Evolutionary conservation across 441 rosid genomes (phyloP).

Genomic region (Erysimum cheiri): DNA sequence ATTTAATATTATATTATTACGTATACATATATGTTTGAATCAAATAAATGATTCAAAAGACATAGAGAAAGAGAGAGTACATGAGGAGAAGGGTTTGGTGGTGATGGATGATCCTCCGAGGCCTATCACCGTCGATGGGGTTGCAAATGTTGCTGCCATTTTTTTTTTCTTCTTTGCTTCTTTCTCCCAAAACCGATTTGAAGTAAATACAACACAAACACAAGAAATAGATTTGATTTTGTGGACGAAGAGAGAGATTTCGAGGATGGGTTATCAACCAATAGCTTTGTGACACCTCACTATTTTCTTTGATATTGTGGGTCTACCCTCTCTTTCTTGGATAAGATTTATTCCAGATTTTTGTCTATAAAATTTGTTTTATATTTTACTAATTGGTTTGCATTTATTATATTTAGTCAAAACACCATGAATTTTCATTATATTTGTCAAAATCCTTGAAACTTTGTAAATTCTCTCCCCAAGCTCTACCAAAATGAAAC

Average conservation of each 20-base stretch:
- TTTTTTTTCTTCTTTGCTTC: conserved; percentile 5
- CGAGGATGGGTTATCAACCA: conserved; percentile 26
- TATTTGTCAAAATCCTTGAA: neutral
- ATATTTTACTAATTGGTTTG: neutral
- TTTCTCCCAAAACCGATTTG: conserved; percentile 19
- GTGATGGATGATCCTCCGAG: conserved; percentile 58
- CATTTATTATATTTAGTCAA: neutral
- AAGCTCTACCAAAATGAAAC: neutral
- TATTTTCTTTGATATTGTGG: conserved; percentile 39
- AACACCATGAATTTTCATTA: neutral
- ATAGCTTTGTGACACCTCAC: conserved; percentile 40
- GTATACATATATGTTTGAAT: neutral
- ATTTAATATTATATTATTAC: neutral
- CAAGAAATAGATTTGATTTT: neutral
- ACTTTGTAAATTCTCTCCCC: neutral
- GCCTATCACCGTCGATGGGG: conserved; percentile 69
- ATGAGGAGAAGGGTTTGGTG: conserved; percentile 55
- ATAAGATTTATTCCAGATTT: conserved; percentile 30
- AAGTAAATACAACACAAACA: conserved; percentile 2
- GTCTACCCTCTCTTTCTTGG: conserved; percentile 24
- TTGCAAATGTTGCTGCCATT: conserved; percentile 71
- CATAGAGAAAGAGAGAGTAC: conserved; percentile 41
- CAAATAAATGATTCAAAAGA: neutral
- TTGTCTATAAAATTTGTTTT: neutral
- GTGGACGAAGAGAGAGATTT: conserved; percentile 36